A percentile compares a stretch with the other conserved stretches of the same genome.
Conservation (phyloP, 2,329 filamentous ascomycete species). For the Penicillium sclerotiorum region DNA sequence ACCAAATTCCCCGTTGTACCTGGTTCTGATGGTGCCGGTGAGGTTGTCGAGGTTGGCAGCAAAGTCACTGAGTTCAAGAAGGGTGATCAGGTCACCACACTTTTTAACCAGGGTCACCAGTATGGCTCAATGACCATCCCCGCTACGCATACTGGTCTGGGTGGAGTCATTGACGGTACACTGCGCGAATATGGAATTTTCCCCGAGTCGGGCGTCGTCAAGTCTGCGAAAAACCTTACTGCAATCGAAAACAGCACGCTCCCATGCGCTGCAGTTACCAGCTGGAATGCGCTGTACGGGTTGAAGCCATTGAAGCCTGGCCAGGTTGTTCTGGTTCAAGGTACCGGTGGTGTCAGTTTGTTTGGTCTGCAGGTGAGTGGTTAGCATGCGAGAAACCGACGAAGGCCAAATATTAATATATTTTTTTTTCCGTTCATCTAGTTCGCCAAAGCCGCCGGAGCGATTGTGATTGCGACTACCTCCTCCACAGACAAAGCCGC, state of each 20-base stretch:
- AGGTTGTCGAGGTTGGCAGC: constrained; percentile 55
- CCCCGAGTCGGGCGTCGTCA: constrained; percentile 68
- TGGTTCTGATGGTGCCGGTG: constrained; percentile 47
- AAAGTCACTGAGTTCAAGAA: constrained; percentile 59
- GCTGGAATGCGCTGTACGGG: constrained; percentile 68
- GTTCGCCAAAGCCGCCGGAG: constrained; percentile 55
- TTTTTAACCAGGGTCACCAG: constrained; percentile 62
- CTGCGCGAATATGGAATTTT: constrained; percentile 70
- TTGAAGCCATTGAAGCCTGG: constrained; percentile 57
- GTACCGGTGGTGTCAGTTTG: constrained; percentile 63
- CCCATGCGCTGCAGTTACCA: constrained; percentile 63
- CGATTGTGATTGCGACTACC: constrained; percentile 62
- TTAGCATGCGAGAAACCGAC: neutral
- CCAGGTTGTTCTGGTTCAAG: constrained; percentile 61
- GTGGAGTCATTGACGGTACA: constrained; percentile 68
- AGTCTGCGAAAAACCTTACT: constrained; percentile 59
- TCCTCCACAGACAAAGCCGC: constrained; percentile 59
- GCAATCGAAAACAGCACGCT: constrained; percentile 60
- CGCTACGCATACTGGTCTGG: constrained; percentile 60
- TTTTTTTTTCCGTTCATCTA: constrained; percentile 15
- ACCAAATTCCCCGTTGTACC: constrained; percentile 34
- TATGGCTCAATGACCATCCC: constrained; percentile 49
- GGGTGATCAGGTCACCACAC: constrained; percentile 60
- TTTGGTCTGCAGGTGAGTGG: constrained; percentile 55
- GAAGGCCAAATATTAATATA: too few species aligned